Evolutionary conservation across 2,329 filamentous ascomycete genomes (phyloP).

Genomic region (Colletotrichum ledebouriae): DNA sequence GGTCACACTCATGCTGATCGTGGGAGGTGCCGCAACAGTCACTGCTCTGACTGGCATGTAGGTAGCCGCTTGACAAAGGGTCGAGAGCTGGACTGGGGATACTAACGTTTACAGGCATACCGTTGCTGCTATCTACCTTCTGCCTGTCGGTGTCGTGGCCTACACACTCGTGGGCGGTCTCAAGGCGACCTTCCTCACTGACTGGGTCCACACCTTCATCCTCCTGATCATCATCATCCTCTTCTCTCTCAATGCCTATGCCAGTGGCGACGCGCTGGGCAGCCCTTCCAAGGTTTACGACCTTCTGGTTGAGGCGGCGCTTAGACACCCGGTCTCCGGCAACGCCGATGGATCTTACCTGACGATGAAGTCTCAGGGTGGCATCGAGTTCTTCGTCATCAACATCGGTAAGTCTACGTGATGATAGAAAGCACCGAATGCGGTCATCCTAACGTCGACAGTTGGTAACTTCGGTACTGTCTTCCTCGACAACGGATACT

Average conservation of each 20-base stretch:
- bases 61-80: not conserved
- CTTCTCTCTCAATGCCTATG: slow-evolving; percentile 80
- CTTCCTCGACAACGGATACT: slow-evolving; percentile 84
- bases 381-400: slow-evolving; percentile 80
- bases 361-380: slow-evolving; percentile 82
- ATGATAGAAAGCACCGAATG: slow-evolving; percentile 42
- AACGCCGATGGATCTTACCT: slow-evolving; percentile 83
- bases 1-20: slow-evolving; percentile 80
- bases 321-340: slow-evolving; percentile 77
- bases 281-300: slow-evolving; percentile 78
- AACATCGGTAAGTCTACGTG: slow-evolving; percentile 66
- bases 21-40: slow-evolving; percentile 82
- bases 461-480: slow-evolving; percentile 81
- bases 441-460: slow-evolving; percentile 53
- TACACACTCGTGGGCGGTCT: slow-evolving; percentile 79
- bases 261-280: slow-evolving; percentile 66
- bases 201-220: slow-evolving; percentile 83
- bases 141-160: slow-evolving; percentile 82
- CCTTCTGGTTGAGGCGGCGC: slow-evolving; percentile 73
- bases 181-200: slow-evolving; percentile 83
- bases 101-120: slow-evolving; percentile 28
- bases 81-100: not conserved
- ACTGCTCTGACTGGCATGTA: slow-evolving; percentile 55
- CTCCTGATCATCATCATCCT: slow-evolving; percentile 83
- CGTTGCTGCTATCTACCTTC: slow-evolving; percentile 84